These are phyloP conservation scores for Phytophthora tentaculata DNA, from an alignment of 352 stramenopile species.

Conservation along the genomic window DNA sequence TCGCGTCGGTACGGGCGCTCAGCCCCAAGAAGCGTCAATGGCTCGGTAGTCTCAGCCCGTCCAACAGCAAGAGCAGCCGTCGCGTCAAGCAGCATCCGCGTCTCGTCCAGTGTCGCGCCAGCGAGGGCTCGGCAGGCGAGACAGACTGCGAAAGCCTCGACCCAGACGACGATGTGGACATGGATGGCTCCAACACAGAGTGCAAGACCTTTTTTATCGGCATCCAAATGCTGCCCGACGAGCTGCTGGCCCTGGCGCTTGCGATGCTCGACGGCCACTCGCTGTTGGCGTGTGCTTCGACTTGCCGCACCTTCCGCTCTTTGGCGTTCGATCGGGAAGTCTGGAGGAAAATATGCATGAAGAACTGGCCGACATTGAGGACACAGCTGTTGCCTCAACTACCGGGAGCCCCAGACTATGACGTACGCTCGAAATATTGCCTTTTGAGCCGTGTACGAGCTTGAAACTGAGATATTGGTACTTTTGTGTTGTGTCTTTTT, in stretches of 20 bases:
- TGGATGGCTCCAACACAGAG: slow-evolving; percentile 9
- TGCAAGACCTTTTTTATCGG: slow-evolving; percentile 1
- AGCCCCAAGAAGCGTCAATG: slow-evolving; percentile 64
- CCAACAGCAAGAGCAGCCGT: slow-evolving; percentile 16
- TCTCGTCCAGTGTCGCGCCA: slow-evolving; percentile 41
- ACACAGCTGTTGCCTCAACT: slow-evolving; percentile 70
- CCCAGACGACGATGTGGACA: slow-evolving; percentile 28
- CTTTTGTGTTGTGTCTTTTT: slow-evolving; percentile 10
- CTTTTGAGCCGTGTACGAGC: slow-evolving; percentile 5
- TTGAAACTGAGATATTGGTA: slow-evolving; percentile 17
- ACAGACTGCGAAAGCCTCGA: slow-evolving; percentile 42
- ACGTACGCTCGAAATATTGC: slow-evolving; percentile 47
- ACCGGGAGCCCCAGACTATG: slow-evolving; percentile 76
- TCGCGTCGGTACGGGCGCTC: slow-evolving; percentile 10
- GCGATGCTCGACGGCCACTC: slow-evolving; percentile 60
- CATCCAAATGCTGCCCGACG: slow-evolving; percentile 56
- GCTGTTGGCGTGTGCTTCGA: slow-evolving; percentile 53
- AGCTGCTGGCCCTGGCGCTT: slow-evolving; percentile 58
- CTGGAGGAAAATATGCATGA: slow-evolving; percentile 73
- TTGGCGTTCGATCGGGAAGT: slow-evolving; percentile 65
- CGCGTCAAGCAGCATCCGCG: slow-evolving; percentile 31
- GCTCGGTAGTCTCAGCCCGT: slow-evolving; percentile 21
- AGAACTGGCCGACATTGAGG: slow-evolving; percentile 61
- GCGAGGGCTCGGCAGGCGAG: slow-evolving; percentile 34
- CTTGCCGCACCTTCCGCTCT: slow-evolving; percentile 49